phyloP scores from a whole-genome alignment of 441 rosid genomes.

The Monsonia emarginata region DNA sequence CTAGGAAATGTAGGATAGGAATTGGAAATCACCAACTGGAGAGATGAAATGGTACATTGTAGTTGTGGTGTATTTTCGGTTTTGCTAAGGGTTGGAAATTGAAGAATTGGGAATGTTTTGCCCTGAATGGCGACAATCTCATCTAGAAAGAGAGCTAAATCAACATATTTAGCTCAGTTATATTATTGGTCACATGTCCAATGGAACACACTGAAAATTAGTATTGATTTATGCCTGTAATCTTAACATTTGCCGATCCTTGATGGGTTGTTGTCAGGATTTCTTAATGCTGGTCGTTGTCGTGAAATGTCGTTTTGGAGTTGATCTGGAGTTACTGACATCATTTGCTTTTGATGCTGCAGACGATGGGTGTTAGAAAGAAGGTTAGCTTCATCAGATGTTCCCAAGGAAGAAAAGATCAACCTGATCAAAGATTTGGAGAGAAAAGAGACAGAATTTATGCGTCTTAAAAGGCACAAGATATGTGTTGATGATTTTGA shows the following conservation, averaged over 20 bases:
- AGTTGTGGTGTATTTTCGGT: not conserved
- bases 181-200: not conserved
- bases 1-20: conserved; percentile 17
- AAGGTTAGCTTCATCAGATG: conserved; percentile 74
- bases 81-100: not conserved
- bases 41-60: not conserved
- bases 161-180: not conserved
- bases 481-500: conserved; percentile 87
- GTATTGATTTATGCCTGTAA: not conserved
- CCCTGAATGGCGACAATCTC: not conserved
- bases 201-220: not conserved
- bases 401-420: conserved; percentile 76
- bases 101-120: not conserved
- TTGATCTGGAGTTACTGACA: conserved; percentile 9
- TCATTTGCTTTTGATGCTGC: conserved; percentile 26
- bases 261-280: conserved; percentile 12
- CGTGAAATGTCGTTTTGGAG: too few species aligned
- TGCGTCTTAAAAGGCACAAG: conserved; percentile 87
- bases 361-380: conserved; percentile 90
- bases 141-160: not conserved
- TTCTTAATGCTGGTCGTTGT: not conserved
- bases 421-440: conserved; percentile 80
- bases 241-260: not conserved
- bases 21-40: not conserved
- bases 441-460: conserved; percentile 85